A percentile compares a stretch with the other conserved stretches of the same genome.
Conservation (phyloP, 331 rosid genomes). For the Pyrus hybrid region DNA sequence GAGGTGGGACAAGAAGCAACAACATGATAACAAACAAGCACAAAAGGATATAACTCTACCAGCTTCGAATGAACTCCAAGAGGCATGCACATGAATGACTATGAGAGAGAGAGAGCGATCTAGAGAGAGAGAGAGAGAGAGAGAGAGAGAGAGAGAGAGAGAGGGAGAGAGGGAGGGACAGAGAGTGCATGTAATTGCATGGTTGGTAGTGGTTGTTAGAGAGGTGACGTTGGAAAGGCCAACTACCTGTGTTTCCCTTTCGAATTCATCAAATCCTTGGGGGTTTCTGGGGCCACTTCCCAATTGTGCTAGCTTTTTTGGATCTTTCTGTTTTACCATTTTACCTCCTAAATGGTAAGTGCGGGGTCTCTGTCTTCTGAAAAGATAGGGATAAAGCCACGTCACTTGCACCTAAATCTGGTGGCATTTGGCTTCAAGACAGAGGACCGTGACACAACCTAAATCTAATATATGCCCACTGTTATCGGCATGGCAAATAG, state of each 20-base stretch:
- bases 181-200: background rate
- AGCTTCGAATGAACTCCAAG: too few species aligned
- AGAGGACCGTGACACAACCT: background rate
- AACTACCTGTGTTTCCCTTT: background rate
- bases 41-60: too few species aligned
- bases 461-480: background rate
- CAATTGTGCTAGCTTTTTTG: too few species aligned
- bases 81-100: background rate
- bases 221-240: conserved; percentile 5
- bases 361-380: background rate
- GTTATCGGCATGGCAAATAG: background rate
- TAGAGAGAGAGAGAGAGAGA: background rate
- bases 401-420: background rate
- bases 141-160: background rate
- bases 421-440: background rate
- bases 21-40: too few species aligned
- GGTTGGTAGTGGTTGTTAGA: conserved; percentile 13
- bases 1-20: background rate
- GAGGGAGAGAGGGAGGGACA: too few species aligned
- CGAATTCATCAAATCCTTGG: background rate
- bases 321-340: background rate
- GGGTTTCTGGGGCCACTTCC: background rate
- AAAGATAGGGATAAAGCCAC: background rate
- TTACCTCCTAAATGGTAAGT: background rate
- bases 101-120: background rate